These are phyloP conservation scores for Huntiella moniliformis DNA, from an alignment of 2,329 filamentous ascomycete species.

Conservation along the genomic window DNA sequence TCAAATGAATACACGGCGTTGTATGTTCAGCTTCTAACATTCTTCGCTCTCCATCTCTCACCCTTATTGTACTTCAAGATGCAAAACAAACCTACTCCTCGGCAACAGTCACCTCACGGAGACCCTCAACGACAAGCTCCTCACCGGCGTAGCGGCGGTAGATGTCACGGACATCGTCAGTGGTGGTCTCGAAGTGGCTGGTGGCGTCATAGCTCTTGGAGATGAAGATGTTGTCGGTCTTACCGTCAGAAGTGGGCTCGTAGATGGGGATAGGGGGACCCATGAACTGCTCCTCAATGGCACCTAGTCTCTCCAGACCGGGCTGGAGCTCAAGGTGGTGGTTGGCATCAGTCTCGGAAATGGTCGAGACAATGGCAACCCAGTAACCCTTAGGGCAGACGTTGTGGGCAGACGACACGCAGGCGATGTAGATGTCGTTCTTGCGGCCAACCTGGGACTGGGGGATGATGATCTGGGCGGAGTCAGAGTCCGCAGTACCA, in stretches of 20 bases:
- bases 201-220: constrained; percentile 97
- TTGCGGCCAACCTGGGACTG: constrained; percentile 94
- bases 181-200: constrained; percentile 85
- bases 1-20: neutral
- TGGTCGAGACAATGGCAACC: constrained; percentile 94
- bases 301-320: constrained; percentile 77
- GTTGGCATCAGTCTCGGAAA: constrained; percentile 79
- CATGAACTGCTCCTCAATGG: constrained; percentile 96
- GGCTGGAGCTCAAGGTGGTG: constrained; percentile 89
- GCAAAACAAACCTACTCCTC: constrained; percentile 23
- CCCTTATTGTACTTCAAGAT: neutral
- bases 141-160: constrained; percentile 69
- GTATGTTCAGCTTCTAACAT: constrained; percentile 9
- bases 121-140: constrained; percentile 71
- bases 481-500: constrained; percentile 76
- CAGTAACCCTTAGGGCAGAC: constrained; percentile 99
- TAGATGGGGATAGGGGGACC: constrained; percentile 81
- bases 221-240: constrained; percentile 83
- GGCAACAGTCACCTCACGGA: constrained; percentile 59
- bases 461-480: constrained; percentile 87
- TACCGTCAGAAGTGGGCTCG: constrained; percentile 68
- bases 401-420: constrained; percentile 89
- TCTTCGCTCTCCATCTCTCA: neutral
- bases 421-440: constrained; percentile 94
- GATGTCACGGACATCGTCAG: constrained; percentile 87